Evolutionary conservation across 495 filamentous ascomycete genomes (phyloP).

Genomic region (Lindgomyces ingoldianus): DNA sequence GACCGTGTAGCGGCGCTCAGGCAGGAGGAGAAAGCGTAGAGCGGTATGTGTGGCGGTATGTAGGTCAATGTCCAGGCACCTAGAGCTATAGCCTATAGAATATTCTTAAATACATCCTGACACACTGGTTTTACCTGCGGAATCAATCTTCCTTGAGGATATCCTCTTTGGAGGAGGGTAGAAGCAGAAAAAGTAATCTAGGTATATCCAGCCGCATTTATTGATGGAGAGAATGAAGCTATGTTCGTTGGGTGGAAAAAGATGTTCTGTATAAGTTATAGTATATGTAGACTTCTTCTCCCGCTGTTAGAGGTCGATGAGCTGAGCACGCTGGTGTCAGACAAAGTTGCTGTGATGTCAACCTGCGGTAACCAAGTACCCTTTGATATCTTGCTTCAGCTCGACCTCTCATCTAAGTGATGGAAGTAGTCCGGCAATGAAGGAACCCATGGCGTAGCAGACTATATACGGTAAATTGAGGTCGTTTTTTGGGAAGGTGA

Average conservation of each 20-base stretch:
- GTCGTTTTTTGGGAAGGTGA: conserved; percentile 50
- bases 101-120: too few relatives aligned
- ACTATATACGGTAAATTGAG: conserved; percentile 59
- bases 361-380: conserved; percentile 63
- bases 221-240: conserved; percentile 72
- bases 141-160: conserved; percentile 33
- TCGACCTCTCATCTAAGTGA: conserved; percentile 65
- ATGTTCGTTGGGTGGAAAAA: conserved; percentile 81
- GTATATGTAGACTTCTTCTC: conserved; percentile 76
- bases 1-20: conserved; percentile 18
- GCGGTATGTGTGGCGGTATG: conserved; percentile 34
- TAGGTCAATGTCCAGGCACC: too few relatives aligned
- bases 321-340: too few relatives aligned
- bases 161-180: conserved; percentile 3
- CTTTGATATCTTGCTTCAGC: conserved; percentile 58
- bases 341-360: conserved; percentile 54
- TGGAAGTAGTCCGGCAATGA: conserved; percentile 91
- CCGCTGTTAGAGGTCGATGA: conserved; percentile 42
- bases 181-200: conserved; percentile 67
- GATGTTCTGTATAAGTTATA: conserved; percentile 82
- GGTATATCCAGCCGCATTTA: conserved; percentile 63
- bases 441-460: conserved; percentile 77
- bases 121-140: conserved; percentile 13
- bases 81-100: too few relatives aligned
- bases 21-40: conserved; percentile 23